Base-by-base conservation (phyloP, 768 basidiomycete genomes). In the Kwoniella europaea region DNA sequence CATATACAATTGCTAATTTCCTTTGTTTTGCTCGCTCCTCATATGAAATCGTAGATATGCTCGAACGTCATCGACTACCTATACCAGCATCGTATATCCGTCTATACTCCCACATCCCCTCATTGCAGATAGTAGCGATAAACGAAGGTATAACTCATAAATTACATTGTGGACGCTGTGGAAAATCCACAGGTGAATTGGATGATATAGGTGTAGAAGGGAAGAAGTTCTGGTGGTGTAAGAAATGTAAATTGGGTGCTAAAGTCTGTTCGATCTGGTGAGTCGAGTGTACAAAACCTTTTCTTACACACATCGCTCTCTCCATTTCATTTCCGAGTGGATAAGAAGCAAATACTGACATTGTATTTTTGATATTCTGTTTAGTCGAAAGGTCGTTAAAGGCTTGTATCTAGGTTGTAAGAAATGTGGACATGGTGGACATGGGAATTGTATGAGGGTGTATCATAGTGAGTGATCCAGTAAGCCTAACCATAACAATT, bases 161-260 rank as follows among this genome's bases (percentile, higher is more conserved):
- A 22, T 44, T 72, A 10, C 69, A 71, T 35, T 81, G 79, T 62
- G 56, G 64, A 20, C 20, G 67, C 62, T 81, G 79, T 63, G 67
- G 73, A 13, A 76, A 74, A 54, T 67, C 78, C 4, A 79, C 78
- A 2, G 79, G 77, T 6, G 60, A 69, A 13, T 43, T 79, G 44
- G 78, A 79, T 53, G 79, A 81, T 68, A 76, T 76, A 16, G 74
- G 73, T 20, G 57, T 67, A 4, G 63, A 70, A 35, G 75, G 64
- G 12, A 77, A 69, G 65, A 63, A 52, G 16, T 76, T 79, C 55
- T 81, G 79, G 77, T 79, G 72, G 72, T 81, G 79, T 68, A 76
- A 74, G 62, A 54, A 63, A 44, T 81, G 79, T 64, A 71, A 65
- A 58, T 42, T 71, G 13, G 70, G 69, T 10, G 79, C 79, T 20